Conservation (phyloP, 352 stramenopile genomes). For the Phytophthora boehmeriae region DNA sequence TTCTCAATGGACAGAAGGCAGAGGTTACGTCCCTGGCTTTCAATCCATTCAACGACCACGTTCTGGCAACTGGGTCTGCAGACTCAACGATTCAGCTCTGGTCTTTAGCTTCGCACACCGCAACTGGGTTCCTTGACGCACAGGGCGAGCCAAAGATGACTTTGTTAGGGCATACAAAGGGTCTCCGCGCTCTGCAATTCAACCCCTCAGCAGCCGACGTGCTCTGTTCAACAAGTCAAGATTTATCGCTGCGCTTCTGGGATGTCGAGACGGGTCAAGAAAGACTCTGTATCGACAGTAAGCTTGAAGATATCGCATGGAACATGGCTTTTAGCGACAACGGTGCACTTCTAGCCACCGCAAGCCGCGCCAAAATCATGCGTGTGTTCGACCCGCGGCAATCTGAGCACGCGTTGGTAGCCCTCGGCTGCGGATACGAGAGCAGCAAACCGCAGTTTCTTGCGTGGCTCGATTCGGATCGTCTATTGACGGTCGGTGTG, state of each 20-base stretch:
- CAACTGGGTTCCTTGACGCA: constrained; percentile 8
- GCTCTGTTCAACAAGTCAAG: constrained; percentile 59
- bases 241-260: constrained; percentile 78
- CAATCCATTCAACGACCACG: constrained; percentile 51
- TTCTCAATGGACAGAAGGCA: constrained; percentile 74
- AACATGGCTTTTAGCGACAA: constrained; percentile 77
- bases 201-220: constrained; percentile 68
- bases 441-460: constrained; percentile 76
- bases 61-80: constrained; percentile 64
- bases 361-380: constrained; percentile 73
- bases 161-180: constrained; percentile 58
- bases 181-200: constrained; percentile 64
- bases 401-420: constrained; percentile 48
- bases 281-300: constrained; percentile 44
- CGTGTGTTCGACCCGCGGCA: constrained; percentile 75
- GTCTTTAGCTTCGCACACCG: constrained; percentile 34
- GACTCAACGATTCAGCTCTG: constrained; percentile 72
- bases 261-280: constrained; percentile 63
- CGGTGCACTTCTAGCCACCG: constrained; percentile 64
- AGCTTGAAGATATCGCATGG: constrained; percentile 79
- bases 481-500: constrained; percentile 63
- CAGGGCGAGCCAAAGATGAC: constrained; percentile 19
- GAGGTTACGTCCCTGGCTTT: constrained; percentile 73
- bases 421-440: constrained; percentile 76
- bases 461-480: constrained; percentile 47